Evolutionary conservation across 2,329 filamentous ascomycete genomes (phyloP).

Genomic region (Alternaria ethzedia): DNA sequence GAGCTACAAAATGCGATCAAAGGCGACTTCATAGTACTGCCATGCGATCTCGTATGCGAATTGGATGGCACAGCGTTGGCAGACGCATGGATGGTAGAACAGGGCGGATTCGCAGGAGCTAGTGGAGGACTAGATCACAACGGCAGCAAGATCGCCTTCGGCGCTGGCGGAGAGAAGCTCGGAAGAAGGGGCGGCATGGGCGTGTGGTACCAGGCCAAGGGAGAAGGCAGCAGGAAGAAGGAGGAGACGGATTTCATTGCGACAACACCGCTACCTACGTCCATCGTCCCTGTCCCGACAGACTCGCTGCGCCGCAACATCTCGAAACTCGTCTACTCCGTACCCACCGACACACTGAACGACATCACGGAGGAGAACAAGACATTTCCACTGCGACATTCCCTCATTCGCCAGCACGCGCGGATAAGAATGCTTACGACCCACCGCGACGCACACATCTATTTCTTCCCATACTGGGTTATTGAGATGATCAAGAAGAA

Average conservation of each 20-base stretch:
- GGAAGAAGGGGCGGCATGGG: slow-evolving; percentile 79
- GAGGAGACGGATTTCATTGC: slow-evolving; percentile 94
- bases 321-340: slow-evolving; percentile 81
- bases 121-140: slow-evolving; percentile 58
- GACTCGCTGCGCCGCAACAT: slow-evolving; percentile 71
- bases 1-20: slow-evolving; percentile 81
- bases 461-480: slow-evolving; percentile 91
- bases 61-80: slow-evolving; percentile 81
- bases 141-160: slow-evolving; percentile 54
- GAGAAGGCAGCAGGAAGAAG: slow-evolving; percentile 77
- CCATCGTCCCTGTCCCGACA: slow-evolving; percentile 64
- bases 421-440: slow-evolving; percentile 80
- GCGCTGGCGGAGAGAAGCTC: slow-evolving; percentile 61
- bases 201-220: slow-evolving; percentile 90
- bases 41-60: slow-evolving; percentile 93
- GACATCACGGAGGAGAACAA: slow-evolving; percentile 80
- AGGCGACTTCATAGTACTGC: slow-evolving; percentile 86
- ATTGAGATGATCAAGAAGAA: slow-evolving; percentile 82
- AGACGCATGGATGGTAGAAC: slow-evolving; percentile 90
- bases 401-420: slow-evolving; percentile 75
- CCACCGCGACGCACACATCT: slow-evolving; percentile 90
- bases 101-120: slow-evolving; percentile 69
- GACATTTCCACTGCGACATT: slow-evolving; percentile 75
- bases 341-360: slow-evolving; percentile 87
- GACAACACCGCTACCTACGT: slow-evolving; percentile 69